A percentile compares a stretch with the other conserved stretches of the same genome.
These are phyloP conservation scores for Cicer arietinum DNA, from an alignment of 306 rosid genomes.

Conservation along the genomic window DNA sequence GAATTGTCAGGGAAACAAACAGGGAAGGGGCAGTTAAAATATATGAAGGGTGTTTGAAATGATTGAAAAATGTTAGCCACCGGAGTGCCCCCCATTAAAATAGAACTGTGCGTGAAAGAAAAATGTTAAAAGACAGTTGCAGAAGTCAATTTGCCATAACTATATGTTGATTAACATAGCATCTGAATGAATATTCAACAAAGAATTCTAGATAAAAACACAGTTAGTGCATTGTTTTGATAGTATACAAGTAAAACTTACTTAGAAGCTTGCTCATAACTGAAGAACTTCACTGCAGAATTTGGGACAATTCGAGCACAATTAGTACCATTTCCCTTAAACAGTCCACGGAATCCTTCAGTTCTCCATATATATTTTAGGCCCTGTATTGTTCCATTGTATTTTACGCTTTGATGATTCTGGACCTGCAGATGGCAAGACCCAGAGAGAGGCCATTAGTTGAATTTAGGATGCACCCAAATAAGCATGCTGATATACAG, in stretches of 20 bases:
- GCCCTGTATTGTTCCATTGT: conserved; percentile 94
- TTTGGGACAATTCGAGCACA: conserved; percentile 98
- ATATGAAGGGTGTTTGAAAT: conserved; percentile 16
- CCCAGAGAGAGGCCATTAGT: not conserved
- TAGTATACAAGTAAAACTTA: conserved; percentile 50
- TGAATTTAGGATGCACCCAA: conserved; percentile 27
- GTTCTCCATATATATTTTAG: conserved; percentile 92
- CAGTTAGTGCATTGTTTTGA: conserved; percentile 3
- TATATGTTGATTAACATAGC: conserved; percentile 25
- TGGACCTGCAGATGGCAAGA: conserved; percentile 73
- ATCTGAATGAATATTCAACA: conserved; percentile 14
- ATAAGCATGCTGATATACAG: conserved; percentile 24
- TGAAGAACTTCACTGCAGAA: conserved; percentile 97
- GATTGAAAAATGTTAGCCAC: conserved; percentile 26
- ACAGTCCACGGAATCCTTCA: conserved; percentile 94
- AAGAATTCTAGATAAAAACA: conserved; percentile 9
- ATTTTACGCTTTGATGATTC: conserved; percentile 88
- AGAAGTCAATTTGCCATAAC: conserved; percentile 20
- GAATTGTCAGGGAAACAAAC: conserved; percentile 42
- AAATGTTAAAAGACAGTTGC: conserved; percentile 14
- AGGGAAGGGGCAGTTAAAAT: not conserved
- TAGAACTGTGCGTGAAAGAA: conserved; percentile 15
- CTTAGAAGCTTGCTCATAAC: conserved; percentile 98
- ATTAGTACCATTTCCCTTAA: conserved; percentile 96
- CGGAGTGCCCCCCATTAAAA: not conserved